Evolutionary conservation across 768 basidiomycete species (phyloP).

Genomic region (Tulasnella sp.): DNA sequence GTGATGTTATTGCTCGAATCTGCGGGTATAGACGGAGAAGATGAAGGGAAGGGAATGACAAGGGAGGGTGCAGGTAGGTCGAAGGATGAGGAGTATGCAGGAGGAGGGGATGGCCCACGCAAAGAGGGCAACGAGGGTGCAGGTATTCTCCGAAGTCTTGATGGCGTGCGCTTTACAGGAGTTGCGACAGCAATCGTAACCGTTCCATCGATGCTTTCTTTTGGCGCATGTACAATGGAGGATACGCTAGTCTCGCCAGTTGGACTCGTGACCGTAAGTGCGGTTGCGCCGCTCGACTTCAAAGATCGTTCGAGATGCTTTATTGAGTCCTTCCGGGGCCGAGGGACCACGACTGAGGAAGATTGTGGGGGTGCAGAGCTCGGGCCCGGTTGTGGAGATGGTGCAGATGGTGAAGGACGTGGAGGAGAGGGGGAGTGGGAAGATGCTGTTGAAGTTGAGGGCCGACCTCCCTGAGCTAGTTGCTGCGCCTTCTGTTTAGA

Average conservation of each 20-base stretch:
- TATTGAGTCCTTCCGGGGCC: slow-evolving; percentile 1
- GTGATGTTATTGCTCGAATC: too few species aligned
- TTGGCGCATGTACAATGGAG: too few species aligned
- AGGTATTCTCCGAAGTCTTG: background rate
- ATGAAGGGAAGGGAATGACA: too few species aligned
- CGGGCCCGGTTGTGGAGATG: background rate
- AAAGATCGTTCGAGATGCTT: slow-evolving; percentile 6
- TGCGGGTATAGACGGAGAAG: too few species aligned
- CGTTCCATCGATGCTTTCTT: background rate
- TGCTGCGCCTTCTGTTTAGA: background rate
- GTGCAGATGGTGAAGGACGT: background rate
- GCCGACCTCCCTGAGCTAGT: background rate
- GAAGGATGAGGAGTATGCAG: too few species aligned
- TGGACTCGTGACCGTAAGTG: too few species aligned
- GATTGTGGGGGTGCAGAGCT: background rate
- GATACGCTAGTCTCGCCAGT: too few species aligned
- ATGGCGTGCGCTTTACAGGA: background rate
- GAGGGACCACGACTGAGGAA: background rate
- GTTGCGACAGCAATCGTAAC: background rate
- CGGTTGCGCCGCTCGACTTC: too few species aligned
- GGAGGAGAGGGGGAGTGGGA: slow-evolving; percentile 1
- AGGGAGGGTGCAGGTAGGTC: too few species aligned
- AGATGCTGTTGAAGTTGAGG: background rate
- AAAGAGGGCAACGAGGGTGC: background rate
- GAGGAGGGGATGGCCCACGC: too few species aligned